Evolutionary conservation across 1,284 basidiomycete genomes (phyloP).

Genomic region (Cutaneotrichosporon dermatis): DNA sequence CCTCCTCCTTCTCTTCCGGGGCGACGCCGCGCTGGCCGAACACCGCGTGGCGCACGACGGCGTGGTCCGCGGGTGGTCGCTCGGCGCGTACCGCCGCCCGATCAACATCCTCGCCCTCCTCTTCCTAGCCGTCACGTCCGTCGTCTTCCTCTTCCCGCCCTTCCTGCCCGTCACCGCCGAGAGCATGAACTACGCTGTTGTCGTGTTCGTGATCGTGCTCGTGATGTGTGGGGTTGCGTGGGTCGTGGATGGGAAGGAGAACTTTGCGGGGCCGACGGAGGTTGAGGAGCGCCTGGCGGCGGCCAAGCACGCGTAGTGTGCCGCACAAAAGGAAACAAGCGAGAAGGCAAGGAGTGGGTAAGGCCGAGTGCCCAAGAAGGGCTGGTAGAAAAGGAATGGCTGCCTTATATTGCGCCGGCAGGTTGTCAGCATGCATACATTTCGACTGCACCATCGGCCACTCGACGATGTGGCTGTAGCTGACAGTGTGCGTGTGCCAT

Average conservation of each 20-base stretch:
- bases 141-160: slow-evolving; percentile 54
- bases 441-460: too few relatives aligned
- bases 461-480: too few relatives aligned
- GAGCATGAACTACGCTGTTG: slow-evolving; percentile 51
- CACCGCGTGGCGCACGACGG: not conserved
- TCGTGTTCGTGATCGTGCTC: slow-evolving; percentile 36
- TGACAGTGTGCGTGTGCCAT: too few relatives aligned
- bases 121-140: slow-evolving; percentile 49
- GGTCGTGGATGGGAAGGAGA: slow-evolving; percentile 43
- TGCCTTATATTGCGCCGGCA: too few relatives aligned
- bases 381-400: too few relatives aligned
- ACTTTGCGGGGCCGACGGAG: slow-evolving; percentile 47
- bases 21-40: slow-evolving; percentile 38
- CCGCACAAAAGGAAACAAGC: too few relatives aligned
- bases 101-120: slow-evolving; percentile 45
- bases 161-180: slow-evolving; percentile 43
- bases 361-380: too few relatives aligned
- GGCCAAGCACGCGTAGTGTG: not conserved
- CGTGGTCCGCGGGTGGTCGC: too few relatives aligned
- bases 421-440: too few relatives aligned
- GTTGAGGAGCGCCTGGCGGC: slow-evolving; percentile 24
- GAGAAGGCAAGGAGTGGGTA: too few relatives aligned
- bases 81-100: not conserved
- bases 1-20: slow-evolving; percentile 47
- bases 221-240: slow-evolving; percentile 42